Percentiles rank a stretch among this genome's conserved stretches.
phyloP scores from a whole-genome alignment of 225 moss, liverwort and hornwort genomes.

The Polytrichum commune region DNA sequence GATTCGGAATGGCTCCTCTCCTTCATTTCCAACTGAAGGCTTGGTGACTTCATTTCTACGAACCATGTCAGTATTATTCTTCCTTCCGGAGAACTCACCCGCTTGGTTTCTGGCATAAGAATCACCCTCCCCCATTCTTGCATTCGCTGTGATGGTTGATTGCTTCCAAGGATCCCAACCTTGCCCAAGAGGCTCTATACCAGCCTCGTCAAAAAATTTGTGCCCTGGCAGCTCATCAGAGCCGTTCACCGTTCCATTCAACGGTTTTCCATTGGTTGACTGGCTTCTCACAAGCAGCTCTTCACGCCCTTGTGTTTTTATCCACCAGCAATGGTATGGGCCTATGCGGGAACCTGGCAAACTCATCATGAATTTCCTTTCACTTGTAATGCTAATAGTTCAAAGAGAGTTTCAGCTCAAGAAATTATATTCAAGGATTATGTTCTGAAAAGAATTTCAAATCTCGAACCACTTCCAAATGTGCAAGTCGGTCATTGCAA shows the following conservation, averaged over 20 bases:
- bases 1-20: conserved; percentile 84
- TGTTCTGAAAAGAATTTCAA: too few species aligned
- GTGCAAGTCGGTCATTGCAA: too few species aligned
- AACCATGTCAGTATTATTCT: conserved; percentile 1
- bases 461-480: too few species aligned
- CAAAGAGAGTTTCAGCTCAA: too few species aligned
- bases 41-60: conserved; percentile 15
- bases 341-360: too few species aligned
- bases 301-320: conserved; percentile 5
- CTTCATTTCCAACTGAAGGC: conserved; percentile 39
- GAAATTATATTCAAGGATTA: too few species aligned
- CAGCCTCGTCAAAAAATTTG: conserved; percentile 29
- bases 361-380: too few species aligned
- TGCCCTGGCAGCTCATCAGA: conserved; percentile 14
- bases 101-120: conserved; percentile 31
- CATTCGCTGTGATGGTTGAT: neutral
- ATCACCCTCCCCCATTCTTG: conserved; percentile 22
- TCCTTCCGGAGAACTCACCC: conserved; percentile 37
- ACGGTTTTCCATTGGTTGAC: conserved; percentile 43
- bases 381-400: too few species aligned
- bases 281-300: conserved; percentile 22
- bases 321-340: conserved; percentile 2
- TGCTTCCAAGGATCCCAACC: conserved; percentile 47
- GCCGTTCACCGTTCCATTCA: conserved; percentile 37
- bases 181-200: conserved; percentile 40